Conservation (phyloP, 257 asterid species). For the Solanum sparsipilum region DNA sequence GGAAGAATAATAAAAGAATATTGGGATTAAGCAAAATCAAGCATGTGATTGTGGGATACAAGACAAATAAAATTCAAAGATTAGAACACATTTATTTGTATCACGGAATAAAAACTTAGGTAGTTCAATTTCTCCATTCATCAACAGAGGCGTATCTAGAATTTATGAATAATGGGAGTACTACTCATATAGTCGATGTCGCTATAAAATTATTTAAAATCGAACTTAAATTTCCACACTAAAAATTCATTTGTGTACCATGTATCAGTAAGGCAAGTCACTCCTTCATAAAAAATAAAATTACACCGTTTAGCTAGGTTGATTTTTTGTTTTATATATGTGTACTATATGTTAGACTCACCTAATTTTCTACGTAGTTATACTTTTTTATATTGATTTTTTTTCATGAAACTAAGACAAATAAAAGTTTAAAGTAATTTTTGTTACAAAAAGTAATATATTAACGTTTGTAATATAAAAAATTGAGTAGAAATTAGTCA, state of each 20-base stretch:
- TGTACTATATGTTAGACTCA: background rate
- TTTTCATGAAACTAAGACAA: background rate
- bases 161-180: rapidly evolving
- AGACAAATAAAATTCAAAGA: background rate
- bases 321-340: background rate
- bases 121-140: background rate
- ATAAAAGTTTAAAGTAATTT: no score
- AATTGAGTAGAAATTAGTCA: background rate
- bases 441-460: no score
- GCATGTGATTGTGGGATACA: background rate
- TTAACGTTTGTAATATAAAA: no score
- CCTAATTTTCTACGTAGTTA: background rate
- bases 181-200: background rate
- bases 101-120: background rate
- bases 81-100: background rate
- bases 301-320: background rate
- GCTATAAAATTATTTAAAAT: background rate
- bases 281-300: background rate
- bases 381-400: background rate
- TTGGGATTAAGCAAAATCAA: background rate
- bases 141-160: background rate
- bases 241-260: background rate
- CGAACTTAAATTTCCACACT: background rate
- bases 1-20: background rate
- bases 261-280: background rate